A percentile compares a stretch with the other conserved stretches of the same genome.
phyloP scores from a whole-genome alignment of 2,329 filamentous ascomycete genomes.

The Diplocarpon mali region DNA sequence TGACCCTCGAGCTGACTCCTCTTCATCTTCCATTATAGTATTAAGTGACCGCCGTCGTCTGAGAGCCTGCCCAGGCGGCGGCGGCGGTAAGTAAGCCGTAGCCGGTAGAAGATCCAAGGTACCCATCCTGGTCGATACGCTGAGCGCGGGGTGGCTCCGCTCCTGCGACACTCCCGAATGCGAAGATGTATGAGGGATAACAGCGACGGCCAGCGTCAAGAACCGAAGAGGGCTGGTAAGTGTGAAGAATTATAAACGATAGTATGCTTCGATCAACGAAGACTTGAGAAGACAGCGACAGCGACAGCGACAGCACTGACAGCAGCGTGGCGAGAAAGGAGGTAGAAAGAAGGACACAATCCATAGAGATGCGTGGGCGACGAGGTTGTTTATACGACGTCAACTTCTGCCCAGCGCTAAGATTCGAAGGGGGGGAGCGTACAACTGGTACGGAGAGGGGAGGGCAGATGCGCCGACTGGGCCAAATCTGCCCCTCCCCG shows the following conservation, averaged over 20 bases:
- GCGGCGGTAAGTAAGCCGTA: constrained; percentile 36
- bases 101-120: constrained; percentile 34
- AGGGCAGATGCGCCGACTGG: constrained; percentile 11
- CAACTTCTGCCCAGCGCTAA: constrained; percentile 19
- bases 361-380: constrained; percentile 12
- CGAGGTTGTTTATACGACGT: constrained; percentile 21
- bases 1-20: constrained; percentile 23
- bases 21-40: constrained; percentile 51
- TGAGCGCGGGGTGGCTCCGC: no score
- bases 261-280: constrained; percentile 30
- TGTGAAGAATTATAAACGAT: constrained; percentile 25
- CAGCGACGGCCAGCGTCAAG: constrained; percentile 24
- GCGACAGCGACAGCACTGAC: constrained; percentile 9
- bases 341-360: constrained; percentile 16
- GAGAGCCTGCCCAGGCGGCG: constrained; percentile 40
- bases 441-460: constrained; percentile 4
- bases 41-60: constrained; percentile 45
- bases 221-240: constrained; percentile 1
- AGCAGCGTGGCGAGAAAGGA: constrained; percentile 3
- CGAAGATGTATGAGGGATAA: constrained; percentile 11
- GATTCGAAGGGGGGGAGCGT: constrained; percentile 11
- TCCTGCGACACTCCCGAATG: constrained; percentile 10
- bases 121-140: constrained; percentile 22
- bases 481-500: constrained; percentile 1
- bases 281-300: constrained; percentile 19